These are phyloP conservation scores for Lophiostoma macrostomum DNA, from an alignment of 495 filamentous ascomycete genomes.

Conservation along the genomic window DNA sequence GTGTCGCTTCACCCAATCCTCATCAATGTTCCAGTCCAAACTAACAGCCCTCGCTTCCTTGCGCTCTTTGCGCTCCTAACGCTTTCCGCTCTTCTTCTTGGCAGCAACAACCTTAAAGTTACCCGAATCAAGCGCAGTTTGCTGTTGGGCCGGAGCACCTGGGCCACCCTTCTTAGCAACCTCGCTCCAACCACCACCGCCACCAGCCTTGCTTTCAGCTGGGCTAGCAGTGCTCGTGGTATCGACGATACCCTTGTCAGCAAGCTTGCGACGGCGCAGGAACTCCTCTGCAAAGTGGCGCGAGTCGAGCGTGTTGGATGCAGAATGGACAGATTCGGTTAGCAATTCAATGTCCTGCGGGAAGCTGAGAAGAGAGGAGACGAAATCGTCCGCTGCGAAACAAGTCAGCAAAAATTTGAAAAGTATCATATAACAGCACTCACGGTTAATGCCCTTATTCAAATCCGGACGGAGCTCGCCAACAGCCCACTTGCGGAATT, in stretches of 20 bases:
- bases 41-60: too few relatives aligned
- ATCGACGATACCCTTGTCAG: slow-evolving; percentile 80
- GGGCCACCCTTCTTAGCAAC: slow-evolving; percentile 85
- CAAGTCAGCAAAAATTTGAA: too few relatives aligned
- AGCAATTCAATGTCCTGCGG: slow-evolving; percentile 77
- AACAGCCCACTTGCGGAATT: slow-evolving; percentile 91
- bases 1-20: not conserved
- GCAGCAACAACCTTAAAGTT: slow-evolving; percentile 84
- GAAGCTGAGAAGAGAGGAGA: slow-evolving; percentile 66
- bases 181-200: slow-evolving; percentile 79
- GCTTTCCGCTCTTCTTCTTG: slow-evolving; percentile 77
- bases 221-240: slow-evolving; percentile 37
- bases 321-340: slow-evolving; percentile 81
- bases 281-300: slow-evolving; percentile 94
- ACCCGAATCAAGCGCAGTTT: slow-evolving; percentile 42
- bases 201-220: slow-evolving; percentile 48
- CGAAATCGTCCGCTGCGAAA: slow-evolving; percentile 67
- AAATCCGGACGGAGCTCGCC: slow-evolving; percentile 63
- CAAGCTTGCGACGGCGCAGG: slow-evolving; percentile 83
- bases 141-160: slow-evolving; percentile 50
- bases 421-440: slow-evolving; percentile 25
- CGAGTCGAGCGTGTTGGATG: slow-evolving; percentile 81
- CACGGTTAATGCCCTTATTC: slow-evolving; percentile 60
- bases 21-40: not conserved
- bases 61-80: slow-evolving; percentile 21